Evolutionary conservation across 2,329 filamentous ascomycete species (phyloP).

Genomic region (Aspergillus sp.): DNA sequence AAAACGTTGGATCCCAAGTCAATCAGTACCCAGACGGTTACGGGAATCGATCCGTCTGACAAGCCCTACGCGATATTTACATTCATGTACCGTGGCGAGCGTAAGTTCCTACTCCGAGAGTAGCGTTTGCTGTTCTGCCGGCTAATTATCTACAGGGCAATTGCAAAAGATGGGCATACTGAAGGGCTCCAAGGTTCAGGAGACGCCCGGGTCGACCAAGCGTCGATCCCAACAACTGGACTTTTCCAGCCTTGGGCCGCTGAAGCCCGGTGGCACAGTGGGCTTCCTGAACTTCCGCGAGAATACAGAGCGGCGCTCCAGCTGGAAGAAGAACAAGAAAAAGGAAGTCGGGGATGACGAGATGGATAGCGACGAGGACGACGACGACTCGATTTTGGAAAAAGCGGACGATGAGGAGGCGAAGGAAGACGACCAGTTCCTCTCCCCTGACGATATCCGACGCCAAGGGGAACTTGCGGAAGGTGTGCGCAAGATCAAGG

Average conservation of each 20-base stretch:
- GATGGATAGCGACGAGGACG: constrained; percentile 75
- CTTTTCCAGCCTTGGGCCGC: constrained; percentile 77
- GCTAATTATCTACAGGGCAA: constrained; percentile 61
- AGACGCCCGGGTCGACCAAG: constrained; percentile 63
- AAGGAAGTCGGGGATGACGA: constrained; percentile 51
- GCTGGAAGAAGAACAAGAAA: constrained; percentile 60
- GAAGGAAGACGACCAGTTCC: constrained; percentile 44
- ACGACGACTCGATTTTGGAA: constrained; percentile 60
- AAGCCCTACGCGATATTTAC: constrained; percentile 97
- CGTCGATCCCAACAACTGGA: constrained; percentile 79
- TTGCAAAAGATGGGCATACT: constrained; percentile 94
- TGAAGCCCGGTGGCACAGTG: constrained; percentile 83
- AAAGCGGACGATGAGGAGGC: constrained; percentile 62
- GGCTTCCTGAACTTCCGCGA: constrained; percentile 89
- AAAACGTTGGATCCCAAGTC: constrained; percentile 95
- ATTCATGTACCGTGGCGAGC: constrained; percentile 93
- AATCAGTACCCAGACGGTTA: constrained; percentile 99
- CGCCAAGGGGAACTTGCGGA: constrained; percentile 61
- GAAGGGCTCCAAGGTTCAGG: constrained; percentile 60
- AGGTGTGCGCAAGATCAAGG: constrained; percentile 65
- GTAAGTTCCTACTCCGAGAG: constrained; percentile 54
- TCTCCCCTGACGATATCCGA: constrained; percentile 61
- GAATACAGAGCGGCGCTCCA: constrained; percentile 45
- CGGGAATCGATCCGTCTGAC: constrained; percentile 91
- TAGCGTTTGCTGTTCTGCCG: no score